Evolutionary conservation across 2,329 filamentous ascomycete genomes (phyloP).

Genomic region (Thelonectria blattea): DNA sequence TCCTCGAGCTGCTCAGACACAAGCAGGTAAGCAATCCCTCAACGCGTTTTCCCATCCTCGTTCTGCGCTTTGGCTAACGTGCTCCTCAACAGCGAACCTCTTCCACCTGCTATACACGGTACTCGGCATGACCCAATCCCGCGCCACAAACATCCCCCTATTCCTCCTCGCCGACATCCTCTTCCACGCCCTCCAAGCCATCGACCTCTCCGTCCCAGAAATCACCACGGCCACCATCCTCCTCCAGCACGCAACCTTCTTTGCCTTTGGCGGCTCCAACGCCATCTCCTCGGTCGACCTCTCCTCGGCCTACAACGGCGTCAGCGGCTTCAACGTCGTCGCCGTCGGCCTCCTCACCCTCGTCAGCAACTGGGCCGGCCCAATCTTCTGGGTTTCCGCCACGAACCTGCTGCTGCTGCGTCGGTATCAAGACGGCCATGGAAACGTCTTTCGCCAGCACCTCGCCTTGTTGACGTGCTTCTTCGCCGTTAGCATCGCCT

Average conservation of each 20-base stretch:
- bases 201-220: constrained; percentile 59
- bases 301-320: constrained; percentile 92
- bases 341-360: constrained; percentile 86
- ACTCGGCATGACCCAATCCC: constrained; percentile 85
- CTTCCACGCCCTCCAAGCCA: constrained; percentile 54
- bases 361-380: constrained; percentile 87
- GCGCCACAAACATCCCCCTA: constrained; percentile 83
- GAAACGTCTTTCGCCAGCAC: constrained; percentile 55
- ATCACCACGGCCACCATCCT: constrained; percentile 75
- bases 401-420: constrained; percentile 64
- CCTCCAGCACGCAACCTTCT: constrained; percentile 83
- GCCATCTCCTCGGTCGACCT: constrained; percentile 95
- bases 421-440: constrained; percentile 36
- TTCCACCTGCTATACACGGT: constrained; percentile 76
- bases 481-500: constrained; percentile 65
- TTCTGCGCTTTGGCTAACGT: neutral
- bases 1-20: constrained; percentile 29
- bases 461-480: constrained; percentile 74
- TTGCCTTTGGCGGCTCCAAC: constrained; percentile 89
- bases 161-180: constrained; percentile 76
- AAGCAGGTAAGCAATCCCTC: constrained; percentile 38
- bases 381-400: constrained; percentile 83
- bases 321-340: constrained; percentile 79
- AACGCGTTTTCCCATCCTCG: neutral
- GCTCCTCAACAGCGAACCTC: constrained; percentile 42